Conservation (phyloP, 179 eudicot genomes). For the Nepenthes alata region DNA sequence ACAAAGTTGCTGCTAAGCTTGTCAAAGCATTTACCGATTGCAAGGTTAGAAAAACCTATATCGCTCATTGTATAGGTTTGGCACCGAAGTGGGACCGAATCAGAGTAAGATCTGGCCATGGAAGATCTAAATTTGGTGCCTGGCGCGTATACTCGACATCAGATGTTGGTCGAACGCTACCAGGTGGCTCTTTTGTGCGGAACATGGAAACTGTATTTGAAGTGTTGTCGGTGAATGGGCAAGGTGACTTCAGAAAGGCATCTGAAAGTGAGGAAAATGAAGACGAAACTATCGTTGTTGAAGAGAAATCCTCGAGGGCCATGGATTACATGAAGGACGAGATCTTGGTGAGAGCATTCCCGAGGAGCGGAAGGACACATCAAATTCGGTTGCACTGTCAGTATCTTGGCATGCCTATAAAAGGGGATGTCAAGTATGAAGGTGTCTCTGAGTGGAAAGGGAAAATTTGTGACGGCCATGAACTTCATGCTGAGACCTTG, state of each 20-base stretch:
- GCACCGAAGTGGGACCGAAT: constrained; percentile 58
- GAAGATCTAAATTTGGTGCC: constrained; percentile 83
- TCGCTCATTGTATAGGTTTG: constrained; percentile 58
- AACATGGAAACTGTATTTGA: constrained; percentile 79
- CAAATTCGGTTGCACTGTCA: constrained; percentile 97
- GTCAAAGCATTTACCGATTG: constrained; percentile 93
- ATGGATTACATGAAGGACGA: constrained; percentile 32
- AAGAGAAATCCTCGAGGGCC: constrained; percentile 39
- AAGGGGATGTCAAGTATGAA: constrained; percentile 90
- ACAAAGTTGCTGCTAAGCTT: constrained; percentile 84
- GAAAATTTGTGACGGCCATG: constrained; percentile 48
- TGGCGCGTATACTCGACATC: constrained; percentile 90
- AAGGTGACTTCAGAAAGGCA: constrained; percentile 12
- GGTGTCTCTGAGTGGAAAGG: constrained; percentile 89
- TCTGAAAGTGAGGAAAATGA: constrained; percentile 12
- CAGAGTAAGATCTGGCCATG: constrained; percentile 75
- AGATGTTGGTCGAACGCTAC: constrained; percentile 59
- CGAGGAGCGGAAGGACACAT: constrained; percentile 91
- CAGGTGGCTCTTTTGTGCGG: constrained; percentile 74
- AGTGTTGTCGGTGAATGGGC: constrained; percentile 53
- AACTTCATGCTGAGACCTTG: constrained; percentile 87
- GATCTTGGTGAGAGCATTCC: constrained; percentile 71
- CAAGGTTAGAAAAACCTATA: constrained; percentile 71
- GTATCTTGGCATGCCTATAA: constrained; percentile 73
- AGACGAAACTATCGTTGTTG: constrained; percentile 31